Conservation (phyloP, 176 grass and related monocot genomes). For the Calamus simplicifolius region DNA sequence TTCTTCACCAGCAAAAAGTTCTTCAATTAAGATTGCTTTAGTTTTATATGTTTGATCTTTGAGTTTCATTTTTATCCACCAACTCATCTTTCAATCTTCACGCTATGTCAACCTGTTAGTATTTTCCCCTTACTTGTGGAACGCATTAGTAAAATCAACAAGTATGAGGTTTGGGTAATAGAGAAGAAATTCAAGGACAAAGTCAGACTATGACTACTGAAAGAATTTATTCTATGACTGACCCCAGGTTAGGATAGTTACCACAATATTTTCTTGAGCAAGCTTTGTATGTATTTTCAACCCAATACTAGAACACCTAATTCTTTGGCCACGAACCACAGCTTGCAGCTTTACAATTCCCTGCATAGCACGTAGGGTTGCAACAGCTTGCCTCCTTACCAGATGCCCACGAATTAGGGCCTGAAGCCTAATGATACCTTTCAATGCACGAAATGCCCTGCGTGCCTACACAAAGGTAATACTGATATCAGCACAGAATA, state of each 20-base stretch:
- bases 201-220: neutral
- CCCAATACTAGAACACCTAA: conserved; percentile 29
- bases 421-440: conserved; percentile 94
- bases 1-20: no score
- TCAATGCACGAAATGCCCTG: conserved; percentile 71
- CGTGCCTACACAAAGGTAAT: conserved; percentile 46
- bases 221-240: neutral
- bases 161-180: neutral
- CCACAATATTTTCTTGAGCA: conserved; percentile 23
- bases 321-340: conserved; percentile 60
- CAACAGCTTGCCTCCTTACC: conserved; percentile 82
- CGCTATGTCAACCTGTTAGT: no score
- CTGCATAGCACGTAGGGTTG: conserved; percentile 57
- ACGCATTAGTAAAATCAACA: no score
- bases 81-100: no score
- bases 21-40: no score
- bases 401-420: conserved; percentile 87
- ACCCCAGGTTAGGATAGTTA: conserved; percentile 17
- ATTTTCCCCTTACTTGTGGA: no score
- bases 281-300: conserved; percentile 25
- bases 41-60: no score
- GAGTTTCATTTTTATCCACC: no score
- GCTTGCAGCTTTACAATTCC: conserved; percentile 73
- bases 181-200: conserved; percentile 1
- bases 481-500: neutral